Evolutionary conservation across 176 grass and related monocot species (phyloP).

Genomic region (Zizania latifolia): DNA sequence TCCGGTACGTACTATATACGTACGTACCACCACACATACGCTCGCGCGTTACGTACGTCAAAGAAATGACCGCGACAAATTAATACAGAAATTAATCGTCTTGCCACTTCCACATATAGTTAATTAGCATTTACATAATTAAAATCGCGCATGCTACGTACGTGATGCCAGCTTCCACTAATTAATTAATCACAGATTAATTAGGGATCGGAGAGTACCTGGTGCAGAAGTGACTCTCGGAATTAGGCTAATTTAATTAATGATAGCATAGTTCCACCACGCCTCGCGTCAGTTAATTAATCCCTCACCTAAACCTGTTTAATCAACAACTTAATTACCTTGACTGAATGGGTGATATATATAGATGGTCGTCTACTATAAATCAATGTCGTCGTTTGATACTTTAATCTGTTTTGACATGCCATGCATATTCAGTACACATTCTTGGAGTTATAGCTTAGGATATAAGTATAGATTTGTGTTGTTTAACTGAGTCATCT

Average conservation of each 20-base stretch:
- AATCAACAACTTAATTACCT: neutral
- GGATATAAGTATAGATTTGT: too few relatives aligned
- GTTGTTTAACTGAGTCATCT: too few relatives aligned
- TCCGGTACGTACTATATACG: too few relatives aligned
- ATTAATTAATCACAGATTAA: neutral
- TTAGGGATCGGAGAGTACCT: neutral
- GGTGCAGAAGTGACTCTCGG: constrained; percentile 29
- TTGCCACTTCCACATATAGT: neutral
- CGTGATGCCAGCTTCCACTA: constrained; percentile 3
- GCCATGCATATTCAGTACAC: neutral
- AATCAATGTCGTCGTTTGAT: neutral
- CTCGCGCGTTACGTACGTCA: too few relatives aligned
- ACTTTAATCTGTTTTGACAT: neutral
- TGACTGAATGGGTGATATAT: neutral
- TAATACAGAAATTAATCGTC: neutral
- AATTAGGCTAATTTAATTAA: constrained; percentile 11
- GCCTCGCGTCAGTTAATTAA: neutral
- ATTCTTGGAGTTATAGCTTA: too few relatives aligned
- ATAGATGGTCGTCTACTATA: neutral
- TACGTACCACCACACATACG: too few relatives aligned
- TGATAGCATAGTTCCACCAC: neutral
- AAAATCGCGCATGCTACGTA: too few relatives aligned
- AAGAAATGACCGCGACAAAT: neutral
- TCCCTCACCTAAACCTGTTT: constrained; percentile 27
- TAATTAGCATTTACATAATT: too few relatives aligned